A percentile compares a stretch with the other conserved stretches of the same genome.
These are phyloP conservation scores for Pyrenopolyporus hunteri DNA, from an alignment of 495 filamentous ascomycete species.

Conservation along the genomic window DNA sequence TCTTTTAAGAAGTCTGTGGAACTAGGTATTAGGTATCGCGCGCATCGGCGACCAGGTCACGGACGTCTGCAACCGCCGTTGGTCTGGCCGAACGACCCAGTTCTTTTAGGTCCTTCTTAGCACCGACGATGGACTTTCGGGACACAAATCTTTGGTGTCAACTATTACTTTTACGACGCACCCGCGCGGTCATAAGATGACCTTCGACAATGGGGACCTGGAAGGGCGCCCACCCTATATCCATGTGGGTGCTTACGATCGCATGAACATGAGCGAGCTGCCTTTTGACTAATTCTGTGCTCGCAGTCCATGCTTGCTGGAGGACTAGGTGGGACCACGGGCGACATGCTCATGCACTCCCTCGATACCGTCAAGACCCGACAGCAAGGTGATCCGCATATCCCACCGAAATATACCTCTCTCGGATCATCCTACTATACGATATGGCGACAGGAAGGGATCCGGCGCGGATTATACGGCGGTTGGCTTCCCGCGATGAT, in stretches of 20 bases:
- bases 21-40: not conserved
- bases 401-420: slow-evolving; percentile 89
- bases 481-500: slow-evolving; percentile 88
- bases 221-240: slow-evolving; percentile 54
- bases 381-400: slow-evolving; percentile 92
- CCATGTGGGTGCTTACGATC: slow-evolving; percentile 45
- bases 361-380: slow-evolving; percentile 99
- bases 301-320: slow-evolving; percentile 91
- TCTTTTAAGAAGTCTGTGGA: not conserved
- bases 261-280: not conserved
- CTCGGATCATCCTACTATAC: slow-evolving; percentile 87
- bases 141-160: slow-evolving; percentile 40
- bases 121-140: slow-evolving; percentile 49
- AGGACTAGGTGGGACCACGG: slow-evolving; percentile 85
- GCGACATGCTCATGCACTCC: slow-evolving; percentile 98
- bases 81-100: slow-evolving; percentile 11
- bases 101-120: slow-evolving; percentile 19
- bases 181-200: slow-evolving; percentile 49
- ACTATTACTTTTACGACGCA: slow-evolving; percentile 37
- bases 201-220: slow-evolving; percentile 48
- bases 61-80: not conserved
- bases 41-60: slow-evolving; percentile 6
- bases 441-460: slow-evolving; percentile 90
- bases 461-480: slow-evolving; percentile 87
- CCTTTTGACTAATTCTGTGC: slow-evolving; percentile 16